Evolutionary conservation across 441 rosid species (phyloP), one percentile per base, ranked within the genome.

Genomic region (Hura crepitans): DNA sequence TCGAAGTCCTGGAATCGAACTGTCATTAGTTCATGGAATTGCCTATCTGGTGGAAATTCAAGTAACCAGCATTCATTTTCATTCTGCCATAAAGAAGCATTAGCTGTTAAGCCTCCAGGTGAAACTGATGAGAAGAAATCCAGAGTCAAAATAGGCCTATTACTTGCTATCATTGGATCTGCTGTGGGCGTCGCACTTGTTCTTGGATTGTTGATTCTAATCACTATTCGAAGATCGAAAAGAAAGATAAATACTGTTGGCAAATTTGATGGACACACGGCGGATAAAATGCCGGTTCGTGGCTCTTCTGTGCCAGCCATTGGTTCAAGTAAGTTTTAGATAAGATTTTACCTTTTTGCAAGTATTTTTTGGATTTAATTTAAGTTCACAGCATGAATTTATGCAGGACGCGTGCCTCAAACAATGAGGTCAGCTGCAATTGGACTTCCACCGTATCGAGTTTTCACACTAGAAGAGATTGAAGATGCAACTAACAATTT

Each of bases 401-500:
- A 22, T 56, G 55, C 78, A 91, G 96, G 88, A 77, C 86, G 93
- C 45, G 93, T 89, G 73, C 94, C 96, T 0, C 90, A 85, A 66
- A 87, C 91, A 51, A 89, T 92, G 97, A 86, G 93, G 74, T 84
- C 89, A 17, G 86, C 86, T 39, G 89, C 89, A 28, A 84, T 94
- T 12, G 97, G 97, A 59, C 87, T 94, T 20, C 86, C 89, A 20
- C 88, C 89, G 0, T 92, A 87, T 72, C 85, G 83, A 0, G 79
- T 81, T 53, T 90, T 87, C 85, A 78, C 86, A 22, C 75, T 89
- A 77, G 97, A 94, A 75, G 97, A 94, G 58, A 72, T 94, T 23
- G 97, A 94, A 79, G 94, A 89, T 62, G 99, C 92, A 39, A 94
- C 97, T 12, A 84, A 84, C 78, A 85, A 85, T 68, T 94, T 94